A percentile compares a stretch with the other conserved stretches of the same genome.
phyloP scores from a whole-genome alignment of 441 rosid genomes.

The Omphalea diandra region DNA sequence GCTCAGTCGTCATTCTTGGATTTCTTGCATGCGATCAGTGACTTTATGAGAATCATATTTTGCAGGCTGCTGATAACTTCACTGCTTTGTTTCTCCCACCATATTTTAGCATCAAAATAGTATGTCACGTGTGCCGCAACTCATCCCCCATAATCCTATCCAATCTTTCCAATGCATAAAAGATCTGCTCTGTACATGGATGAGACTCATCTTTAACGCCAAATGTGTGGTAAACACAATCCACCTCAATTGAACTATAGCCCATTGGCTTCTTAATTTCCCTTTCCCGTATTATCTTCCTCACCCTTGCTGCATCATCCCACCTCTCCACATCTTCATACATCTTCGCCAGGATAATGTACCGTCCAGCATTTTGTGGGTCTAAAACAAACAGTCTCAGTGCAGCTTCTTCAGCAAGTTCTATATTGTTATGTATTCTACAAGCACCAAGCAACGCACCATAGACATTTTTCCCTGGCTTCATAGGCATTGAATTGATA shows the following conservation, averaged over 20 bases:
- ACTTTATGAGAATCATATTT: background rate
- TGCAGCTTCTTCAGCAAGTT: background rate
- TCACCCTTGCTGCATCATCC: too few species aligned
- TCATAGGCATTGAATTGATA: slow-evolving; percentile 1
- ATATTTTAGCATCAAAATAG: too few species aligned
- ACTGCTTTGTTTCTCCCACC: too few species aligned
- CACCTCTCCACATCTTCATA: slow-evolving; percentile 4
- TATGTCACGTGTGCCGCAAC: background rate
- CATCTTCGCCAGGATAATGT: slow-evolving; percentile 4
- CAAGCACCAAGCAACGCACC: slow-evolving; percentile 4
- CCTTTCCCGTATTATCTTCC: background rate
- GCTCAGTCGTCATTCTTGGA: background rate
- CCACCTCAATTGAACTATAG: background rate
- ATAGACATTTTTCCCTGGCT: background rate
- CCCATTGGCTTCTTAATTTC: slow-evolving; percentile 4
- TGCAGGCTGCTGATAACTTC: background rate
- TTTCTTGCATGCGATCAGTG: background rate
- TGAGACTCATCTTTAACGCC: background rate
- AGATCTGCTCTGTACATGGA: background rate
- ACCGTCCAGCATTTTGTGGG: slow-evolving; percentile 2
- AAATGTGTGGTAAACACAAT: background rate
- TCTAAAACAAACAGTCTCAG: background rate
- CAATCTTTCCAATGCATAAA: background rate
- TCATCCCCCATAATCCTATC: slow-evolving; percentile 1
- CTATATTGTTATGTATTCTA: slow-evolving; percentile 2